Evolutionary conservation across 228 moss, liverwort and hornwort genomes (phyloP).

Genomic region (Sphagnum magellanicum): DNA sequence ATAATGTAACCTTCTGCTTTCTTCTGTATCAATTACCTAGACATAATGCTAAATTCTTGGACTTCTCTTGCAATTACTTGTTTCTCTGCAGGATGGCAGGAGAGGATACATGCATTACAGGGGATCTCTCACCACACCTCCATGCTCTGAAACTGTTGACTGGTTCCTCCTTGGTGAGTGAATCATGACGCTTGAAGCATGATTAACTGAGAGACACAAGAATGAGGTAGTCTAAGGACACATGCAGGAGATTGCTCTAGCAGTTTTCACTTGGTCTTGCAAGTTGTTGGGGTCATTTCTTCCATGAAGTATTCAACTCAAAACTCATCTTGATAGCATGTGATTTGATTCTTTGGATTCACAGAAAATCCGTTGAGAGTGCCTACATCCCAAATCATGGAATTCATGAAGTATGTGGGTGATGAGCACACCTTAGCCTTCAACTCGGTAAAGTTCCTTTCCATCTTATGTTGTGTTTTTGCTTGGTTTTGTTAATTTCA

Average conservation of each 20-base stretch:
- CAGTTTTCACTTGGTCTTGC: background rate
- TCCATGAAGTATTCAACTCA: background rate
- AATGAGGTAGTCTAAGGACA: no score
- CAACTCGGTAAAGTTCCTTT: constrained; percentile 24
- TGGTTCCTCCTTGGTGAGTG: constrained; percentile 71
- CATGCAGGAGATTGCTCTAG: no score
- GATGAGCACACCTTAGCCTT: constrained; percentile 36
- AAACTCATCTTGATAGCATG: background rate
- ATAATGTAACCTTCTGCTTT: constrained; percentile 1
- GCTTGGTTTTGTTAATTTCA: background rate
- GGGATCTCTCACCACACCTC: constrained; percentile 83
- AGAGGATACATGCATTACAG: constrained; percentile 68
- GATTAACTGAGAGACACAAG: background rate
- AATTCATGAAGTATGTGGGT: constrained; percentile 63
- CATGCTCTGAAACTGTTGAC: constrained; percentile 72
- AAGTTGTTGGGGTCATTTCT: background rate
- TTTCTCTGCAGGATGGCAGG: constrained; percentile 36
- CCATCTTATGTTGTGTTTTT: background rate
- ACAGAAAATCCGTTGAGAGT: constrained; percentile 63
- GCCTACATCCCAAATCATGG: constrained; percentile 47
- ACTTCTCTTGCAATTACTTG: background rate
- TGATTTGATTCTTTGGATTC: background rate
- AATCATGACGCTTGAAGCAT: background rate
- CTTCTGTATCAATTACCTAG: background rate
- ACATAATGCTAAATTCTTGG: background rate